These are phyloP conservation scores for Coniochaeta hoffmannii DNA, from an alignment of 2,329 filamentous ascomycete species.

Conservation along the genomic window DNA sequence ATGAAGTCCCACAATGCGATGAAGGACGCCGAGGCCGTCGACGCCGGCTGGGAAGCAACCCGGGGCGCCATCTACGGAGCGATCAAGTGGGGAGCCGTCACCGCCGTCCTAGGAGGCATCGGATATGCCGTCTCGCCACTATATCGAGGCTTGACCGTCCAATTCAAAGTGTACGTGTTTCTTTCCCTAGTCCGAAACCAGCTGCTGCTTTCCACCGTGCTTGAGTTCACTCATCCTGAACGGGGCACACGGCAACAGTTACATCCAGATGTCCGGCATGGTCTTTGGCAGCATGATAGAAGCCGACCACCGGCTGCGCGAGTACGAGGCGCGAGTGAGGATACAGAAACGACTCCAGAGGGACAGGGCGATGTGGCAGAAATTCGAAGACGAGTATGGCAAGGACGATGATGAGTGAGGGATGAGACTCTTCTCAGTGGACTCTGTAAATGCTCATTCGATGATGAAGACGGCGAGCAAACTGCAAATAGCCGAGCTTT, in stretches of 20 bases:
- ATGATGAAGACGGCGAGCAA: not conserved
- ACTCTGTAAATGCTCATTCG: not conserved
- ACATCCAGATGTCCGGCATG: conserved; percentile 81
- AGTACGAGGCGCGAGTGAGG: conserved; percentile 59
- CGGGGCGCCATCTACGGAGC: conserved; percentile 61
- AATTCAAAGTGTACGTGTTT: conserved; percentile 68
- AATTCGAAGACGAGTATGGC: conserved; percentile 54
- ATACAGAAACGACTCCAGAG: conserved; percentile 55
- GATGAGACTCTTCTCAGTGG: not conserved
- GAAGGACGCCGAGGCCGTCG: conserved; percentile 58
- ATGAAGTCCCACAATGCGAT: conserved; percentile 41
- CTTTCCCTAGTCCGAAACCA: not conserved
- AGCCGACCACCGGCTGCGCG: conserved; percentile 60
- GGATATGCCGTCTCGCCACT: conserved; percentile 61
- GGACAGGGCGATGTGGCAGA: conserved; percentile 62
- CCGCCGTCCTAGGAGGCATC: conserved; percentile 52
- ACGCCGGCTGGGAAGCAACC: conserved; percentile 64
- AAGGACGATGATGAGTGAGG: conserved; percentile 27
- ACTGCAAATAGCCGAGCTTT: not conserved
- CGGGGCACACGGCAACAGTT: conserved; percentile 38
- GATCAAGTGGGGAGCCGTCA: conserved; percentile 64
- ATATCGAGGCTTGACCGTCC: conserved; percentile 64
- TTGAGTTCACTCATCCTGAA: not conserved
- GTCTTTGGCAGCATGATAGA: conserved; percentile 71
- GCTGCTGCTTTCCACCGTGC: not conserved